Base-by-base conservation (phyloP, 768 basidiomycete genomes). In the Serendipita vermifera region DNA sequence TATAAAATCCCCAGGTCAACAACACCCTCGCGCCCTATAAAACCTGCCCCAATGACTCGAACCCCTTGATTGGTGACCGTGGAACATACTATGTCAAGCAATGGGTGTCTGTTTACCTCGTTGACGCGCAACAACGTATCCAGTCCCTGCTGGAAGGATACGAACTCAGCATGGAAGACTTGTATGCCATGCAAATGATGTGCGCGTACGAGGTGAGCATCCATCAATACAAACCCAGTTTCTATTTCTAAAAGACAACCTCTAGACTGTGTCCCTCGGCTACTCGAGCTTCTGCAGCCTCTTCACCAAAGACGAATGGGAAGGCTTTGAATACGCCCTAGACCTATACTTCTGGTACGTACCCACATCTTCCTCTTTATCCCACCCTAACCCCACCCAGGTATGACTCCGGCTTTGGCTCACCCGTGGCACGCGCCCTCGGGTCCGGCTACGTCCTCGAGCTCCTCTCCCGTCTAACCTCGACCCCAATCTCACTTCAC, bases 221-320 rank as follows among this genome's bases (percentile, higher is more conserved):
- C 22, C 6, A n/a, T n/a, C n/a, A n/a, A n/a, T n/a, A n/a, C n/a
- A n/a, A n/a, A n/a, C n/a, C n/a, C n/a, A n/a, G n/a, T n/a, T n/a
- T n/a, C n/a, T n/a, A n/a, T n/a, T n/a, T n/a, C n/a, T n/a, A n/a
- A n/a, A n/a, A n/a, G n/a, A n/a, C 26, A n/a, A n/a, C 38, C 3
- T 20, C 31, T 13, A 87, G 85, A 92, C 93, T 15, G 93, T 94
- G 40, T 86, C 89, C 0, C 74, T 94, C 7, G 91, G 89, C 6
- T 93, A 89, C 65, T 91, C 88, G 14, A 83, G 60, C 94, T 93
- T 93, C 70, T 97, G 91, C 60, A 81, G 82, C 56, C 72, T 96
- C 2, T 97, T 97, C 68, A 90, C 88, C 0, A 77, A 84, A 62
- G 81, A 87, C 39, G 92, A 96, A 68, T 97, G 91, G 92, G 83